Base-by-base conservation (phyloP, 179 eudicot genomes). In the Spinacia oleracea region DNA sequence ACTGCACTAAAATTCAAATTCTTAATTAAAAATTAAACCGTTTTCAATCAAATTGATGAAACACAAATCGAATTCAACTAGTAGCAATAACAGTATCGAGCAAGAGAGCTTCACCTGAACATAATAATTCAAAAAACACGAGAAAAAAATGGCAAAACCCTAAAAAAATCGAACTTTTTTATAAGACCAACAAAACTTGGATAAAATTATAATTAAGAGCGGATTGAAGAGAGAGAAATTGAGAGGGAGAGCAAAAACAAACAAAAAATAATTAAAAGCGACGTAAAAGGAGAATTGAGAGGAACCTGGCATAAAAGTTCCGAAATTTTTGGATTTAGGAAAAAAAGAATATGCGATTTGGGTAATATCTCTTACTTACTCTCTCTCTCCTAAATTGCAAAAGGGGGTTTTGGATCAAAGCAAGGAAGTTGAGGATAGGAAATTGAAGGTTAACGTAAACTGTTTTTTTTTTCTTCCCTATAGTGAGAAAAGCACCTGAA, bases 271-370 rank as follows among this genome's bases (percentile, higher is more conserved):
- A 27, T 6, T 4, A 20, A 66, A 51, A 16, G 60, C 0, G 31
- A 40, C 48, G 53, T 25, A 50, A 63, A 31, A 23, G 29, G 12
- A 46, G 77, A 71, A 27, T 15, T 16, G 25, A 73, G 1, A 51
- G 31, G 51, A 83, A 83, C 82, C 82, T 83, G 72, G 78, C 64
- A 77, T 65, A 58, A 79, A 76, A 76, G 43, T 34, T 48, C 25
- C 51, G 67, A n/a, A 38, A 65, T 25, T 18, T 10, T 15, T 50
- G 70, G 62, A 38, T 1, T 58, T 12, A 5, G 6, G 9, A 7
- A 65, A 12, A 60, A 79, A 58, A 25, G 78, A 73, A 78, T 83
- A 78, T 73, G 76, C 79, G 23, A 1, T 67, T 60, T 21, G 4
- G 46, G 20, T 53, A 35, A 65, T 63, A 53, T 77, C 50, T 58